These are phyloP conservation scores for Capsicum pubescens DNA, from an alignment of 257 asterid species.

Conservation along the genomic window DNA sequence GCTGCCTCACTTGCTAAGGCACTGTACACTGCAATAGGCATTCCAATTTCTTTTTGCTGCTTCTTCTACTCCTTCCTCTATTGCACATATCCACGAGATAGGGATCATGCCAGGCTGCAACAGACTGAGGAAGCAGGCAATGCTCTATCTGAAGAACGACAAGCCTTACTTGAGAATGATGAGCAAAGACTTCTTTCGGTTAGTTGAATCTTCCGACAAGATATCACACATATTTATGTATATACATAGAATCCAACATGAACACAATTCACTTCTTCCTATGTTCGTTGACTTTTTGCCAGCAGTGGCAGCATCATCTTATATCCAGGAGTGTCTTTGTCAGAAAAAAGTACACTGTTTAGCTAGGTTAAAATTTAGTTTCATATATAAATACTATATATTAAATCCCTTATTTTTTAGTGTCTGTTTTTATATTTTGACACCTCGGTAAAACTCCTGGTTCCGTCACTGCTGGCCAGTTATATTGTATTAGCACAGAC, in stretches of 20 bases:
- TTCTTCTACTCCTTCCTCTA: constrained; percentile 49
- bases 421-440: too few species aligned
- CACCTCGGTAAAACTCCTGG: too few species aligned
- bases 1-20: constrained; percentile 91
- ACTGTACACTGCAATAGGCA: constrained; percentile 83
- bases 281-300: neutral
- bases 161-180: constrained; percentile 48
- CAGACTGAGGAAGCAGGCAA: constrained; percentile 31
- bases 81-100: constrained; percentile 34
- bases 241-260: neutral
- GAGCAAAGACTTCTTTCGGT: constrained; percentile 53
- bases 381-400: too few species aligned
- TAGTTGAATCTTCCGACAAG: constrained; percentile 6
- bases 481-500: neutral
- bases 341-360: too few species aligned
- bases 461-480: neutral
- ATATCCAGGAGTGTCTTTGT: too few species aligned
- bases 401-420: too few species aligned
- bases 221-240: neutral
- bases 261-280: neutral
- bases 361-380: too few species aligned
- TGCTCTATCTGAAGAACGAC: constrained; percentile 38
- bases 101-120: constrained; percentile 71
- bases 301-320: neutral
- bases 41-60: constrained; percentile 75